Evolutionary conservation across 768 basidiomycete genomes (phyloP), one percentile per base, ranked within the genome.

Genomic region (Stropharia rugosoannulata): DNA sequence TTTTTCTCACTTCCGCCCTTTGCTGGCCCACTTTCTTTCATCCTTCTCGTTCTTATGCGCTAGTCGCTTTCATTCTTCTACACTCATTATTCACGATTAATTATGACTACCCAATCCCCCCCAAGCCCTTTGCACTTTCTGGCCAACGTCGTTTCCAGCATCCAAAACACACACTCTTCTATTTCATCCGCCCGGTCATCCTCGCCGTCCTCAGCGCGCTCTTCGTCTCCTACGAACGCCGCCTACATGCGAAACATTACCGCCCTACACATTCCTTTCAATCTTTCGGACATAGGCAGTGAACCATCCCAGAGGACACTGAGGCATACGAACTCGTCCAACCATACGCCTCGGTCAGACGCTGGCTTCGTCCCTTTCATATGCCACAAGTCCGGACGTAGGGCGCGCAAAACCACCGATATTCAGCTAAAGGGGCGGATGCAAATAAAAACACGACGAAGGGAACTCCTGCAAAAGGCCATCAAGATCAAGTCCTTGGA

Each of bases 401-500:
- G 63, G 49, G 58, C 57, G 15, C 62, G 62, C 44, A 67, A 66
- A 61, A 59, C 65, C 29, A 54, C 65, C 35, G 63, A 65, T 15
- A 39, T 62, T n/a, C 58, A 64, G n/a, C 56, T 68, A 42, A 70
- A 64, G 52, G 59, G 60, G 49, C 70, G 67, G 60, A 51, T 65
- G 41, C 66, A 71, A 53, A 67, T 74, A 60, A 66, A 68, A 51
- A 65, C 62, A 22, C 68, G 64, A 52, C 67, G 74, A 45, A 69
- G 67, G 51, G 69, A 71, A 47, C 62, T 70, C 46, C 60, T 74
- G 62, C 69, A 72, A 22, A 70, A 69, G 50, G 75, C 75, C 38
- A 69, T 65, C 56, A 74, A 70, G 62, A 76, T 76, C 58, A 71
- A 70, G 56, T 75, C 76, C 39, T 64, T 78, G n/a, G 75, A 76